Percentiles rank a stretch among this genome's conserved stretches.
These are phyloP conservation scores for Coemansia sp. DNA, from an alignment of 192 early-diverging fungal genomes.

Conservation along the genomic window DNA sequence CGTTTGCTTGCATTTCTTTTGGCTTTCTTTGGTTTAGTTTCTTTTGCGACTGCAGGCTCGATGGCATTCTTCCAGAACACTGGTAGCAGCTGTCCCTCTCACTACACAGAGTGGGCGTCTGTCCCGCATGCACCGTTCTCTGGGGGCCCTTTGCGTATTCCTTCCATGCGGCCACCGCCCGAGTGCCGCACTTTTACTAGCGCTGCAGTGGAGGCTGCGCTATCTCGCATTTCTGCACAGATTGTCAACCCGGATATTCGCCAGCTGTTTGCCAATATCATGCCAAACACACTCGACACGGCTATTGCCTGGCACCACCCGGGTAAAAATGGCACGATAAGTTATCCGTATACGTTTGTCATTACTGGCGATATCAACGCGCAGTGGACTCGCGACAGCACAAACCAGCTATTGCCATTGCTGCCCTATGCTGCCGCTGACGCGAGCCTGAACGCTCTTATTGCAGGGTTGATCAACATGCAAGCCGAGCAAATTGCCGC, in stretches of 20 bases:
- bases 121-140: constrained; percentile 27
- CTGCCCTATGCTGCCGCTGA: constrained; percentile 39
- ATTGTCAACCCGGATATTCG: constrained; percentile 53
- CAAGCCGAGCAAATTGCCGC: constrained; percentile 49
- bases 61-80: constrained; percentile 7
- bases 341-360: constrained; percentile 57
- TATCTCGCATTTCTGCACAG: constrained; percentile 16
- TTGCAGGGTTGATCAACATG: constrained; percentile 54
- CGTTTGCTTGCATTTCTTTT: neutral
- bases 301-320: constrained; percentile 55
- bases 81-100: constrained; percentile 39
- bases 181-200: constrained; percentile 56
- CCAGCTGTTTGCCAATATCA: constrained; percentile 57
- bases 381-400: constrained; percentile 69
- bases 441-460: constrained; percentile 27
- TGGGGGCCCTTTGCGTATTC: constrained; percentile 16
- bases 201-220: constrained; percentile 38
- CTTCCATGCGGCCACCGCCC: constrained; percentile 44
- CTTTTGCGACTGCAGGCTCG: neutral
- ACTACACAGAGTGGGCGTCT: constrained; percentile 30
- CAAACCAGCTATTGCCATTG: constrained; percentile 62
- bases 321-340: neutral
- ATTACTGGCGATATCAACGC: constrained; percentile 70
- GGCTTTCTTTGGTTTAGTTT: neutral
- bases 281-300: constrained; percentile 67